phyloP scores from a whole-genome alignment of 1,284 basidiomycete genomes.

The Cryptococcus sp. region DNA sequence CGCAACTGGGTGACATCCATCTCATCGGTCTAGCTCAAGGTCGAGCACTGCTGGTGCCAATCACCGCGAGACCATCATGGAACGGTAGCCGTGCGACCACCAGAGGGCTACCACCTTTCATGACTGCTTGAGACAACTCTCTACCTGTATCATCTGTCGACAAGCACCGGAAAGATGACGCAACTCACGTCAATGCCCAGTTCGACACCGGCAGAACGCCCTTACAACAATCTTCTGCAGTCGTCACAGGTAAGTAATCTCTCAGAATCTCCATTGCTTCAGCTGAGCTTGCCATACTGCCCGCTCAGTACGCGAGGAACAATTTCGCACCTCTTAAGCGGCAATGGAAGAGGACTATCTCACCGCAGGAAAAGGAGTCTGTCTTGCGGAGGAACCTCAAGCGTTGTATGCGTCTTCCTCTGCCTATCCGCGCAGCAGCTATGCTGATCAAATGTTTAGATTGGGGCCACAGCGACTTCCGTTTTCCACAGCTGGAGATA shows the following conservation, averaged over 20 bases:
- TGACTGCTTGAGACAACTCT: too few species aligned
- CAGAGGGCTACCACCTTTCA: too few species aligned
- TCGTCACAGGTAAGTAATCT: constrained; percentile 27
- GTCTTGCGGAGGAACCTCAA: constrained; percentile 37
- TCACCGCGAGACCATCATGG: too few species aligned
- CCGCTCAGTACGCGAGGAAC: constrained; percentile 31
- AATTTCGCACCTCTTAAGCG: constrained; percentile 37
- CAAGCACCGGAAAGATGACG: too few species aligned
- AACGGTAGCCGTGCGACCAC: too few species aligned
- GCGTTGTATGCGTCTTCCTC: constrained; percentile 31
- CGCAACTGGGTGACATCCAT: too few species aligned
- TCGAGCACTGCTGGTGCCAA: too few species aligned
- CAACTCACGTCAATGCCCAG: constrained; percentile 14
- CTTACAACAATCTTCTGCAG: constrained; percentile 26
- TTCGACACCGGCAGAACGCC: constrained; percentile 27
- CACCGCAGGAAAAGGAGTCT: constrained; percentile 43
- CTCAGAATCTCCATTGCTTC: not conserved
- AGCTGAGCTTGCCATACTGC: not conserved
- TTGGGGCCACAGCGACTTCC: constrained; percentile 68
- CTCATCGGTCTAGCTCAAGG: too few species aligned
- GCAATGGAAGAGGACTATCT: constrained; percentile 38
- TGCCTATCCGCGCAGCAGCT: not conserved
- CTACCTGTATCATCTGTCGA: too few species aligned
- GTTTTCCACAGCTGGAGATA: constrained; percentile 74
- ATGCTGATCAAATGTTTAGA: constrained; percentile 53